Conservation (phyloP, 169 alveolate genomes). For the Eimeria zaria region DNA sequence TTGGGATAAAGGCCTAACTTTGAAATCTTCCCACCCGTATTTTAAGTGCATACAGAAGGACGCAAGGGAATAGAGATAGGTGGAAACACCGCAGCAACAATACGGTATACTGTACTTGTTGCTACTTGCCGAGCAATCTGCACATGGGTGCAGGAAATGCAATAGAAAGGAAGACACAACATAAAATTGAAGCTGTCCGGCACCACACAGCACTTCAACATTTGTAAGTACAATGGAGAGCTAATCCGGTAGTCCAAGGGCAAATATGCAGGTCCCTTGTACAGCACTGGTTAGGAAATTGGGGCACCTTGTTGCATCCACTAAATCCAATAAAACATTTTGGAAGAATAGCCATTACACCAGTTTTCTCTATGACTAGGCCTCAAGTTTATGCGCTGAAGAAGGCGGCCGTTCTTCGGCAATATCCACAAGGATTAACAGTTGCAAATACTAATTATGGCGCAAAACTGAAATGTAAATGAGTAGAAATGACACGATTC, state of each 20-base stretch:
- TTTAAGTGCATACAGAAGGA: not conserved
- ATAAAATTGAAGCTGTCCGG: too few species aligned
- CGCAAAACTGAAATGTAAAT: not conserved
- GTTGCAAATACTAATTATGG: too few species aligned
- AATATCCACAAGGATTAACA: not conserved
- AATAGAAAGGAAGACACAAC: not conserved
- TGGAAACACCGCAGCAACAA: not conserved
- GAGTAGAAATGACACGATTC: not conserved
- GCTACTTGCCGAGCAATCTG: not conserved
- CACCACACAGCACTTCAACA: not conserved
- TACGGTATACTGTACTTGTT: not conserved
- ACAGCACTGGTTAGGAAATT: not conserved
- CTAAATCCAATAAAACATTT: not conserved
- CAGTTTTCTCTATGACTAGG: not conserved
- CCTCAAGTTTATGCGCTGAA: not conserved
- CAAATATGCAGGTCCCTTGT: not conserved
- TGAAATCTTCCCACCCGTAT: not conserved
- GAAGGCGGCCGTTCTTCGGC: not conserved
- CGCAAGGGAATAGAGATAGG: not conserved
- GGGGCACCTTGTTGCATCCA: not conserved
- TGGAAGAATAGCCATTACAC: not conserved
- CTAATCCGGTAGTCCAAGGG: not conserved
- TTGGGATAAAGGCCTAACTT: not conserved
- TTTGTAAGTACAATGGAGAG: not conserved
- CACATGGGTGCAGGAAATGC: not conserved